phyloP scores from a whole-genome alignment of 192 early-diverging fungal genomes.

The Coemansia sp. region DNA sequence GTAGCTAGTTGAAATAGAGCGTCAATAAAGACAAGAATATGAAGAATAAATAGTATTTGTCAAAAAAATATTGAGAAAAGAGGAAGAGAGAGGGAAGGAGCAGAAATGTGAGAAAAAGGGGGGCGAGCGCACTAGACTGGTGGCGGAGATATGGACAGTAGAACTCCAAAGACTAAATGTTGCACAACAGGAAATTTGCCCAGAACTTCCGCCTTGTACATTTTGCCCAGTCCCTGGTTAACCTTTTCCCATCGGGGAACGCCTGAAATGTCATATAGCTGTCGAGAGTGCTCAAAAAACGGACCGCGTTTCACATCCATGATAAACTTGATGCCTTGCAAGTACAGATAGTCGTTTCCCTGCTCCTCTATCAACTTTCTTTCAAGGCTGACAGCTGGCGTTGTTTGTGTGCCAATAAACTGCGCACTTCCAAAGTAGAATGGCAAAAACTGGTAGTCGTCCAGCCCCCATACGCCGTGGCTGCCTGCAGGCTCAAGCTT shows the following conservation, averaged over 20 bases:
- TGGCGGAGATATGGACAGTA: slow-evolving; percentile 44
- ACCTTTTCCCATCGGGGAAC: slow-evolving; percentile 72
- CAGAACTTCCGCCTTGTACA: slow-evolving; percentile 73
- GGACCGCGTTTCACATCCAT: slow-evolving; percentile 65
- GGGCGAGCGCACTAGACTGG: background rate
- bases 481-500: slow-evolving; percentile 92
- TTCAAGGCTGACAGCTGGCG: slow-evolving; percentile 72
- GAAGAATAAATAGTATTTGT: slow-evolving; percentile 2
- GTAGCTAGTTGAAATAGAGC: too few species aligned
- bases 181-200: slow-evolving; percentile 78
- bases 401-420: slow-evolving; percentile 65
- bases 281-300: slow-evolving; percentile 73
- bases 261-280: slow-evolving; percentile 76
- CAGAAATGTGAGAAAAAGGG: slow-evolving; percentile 3
- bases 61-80: slow-evolving; percentile 1
- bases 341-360: slow-evolving; percentile 79
- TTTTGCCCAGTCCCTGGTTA: slow-evolving; percentile 71
- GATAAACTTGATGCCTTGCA: slow-evolving; percentile 81
- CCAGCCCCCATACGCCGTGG: slow-evolving; percentile 97
- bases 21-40: background rate
- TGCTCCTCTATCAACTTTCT: slow-evolving; percentile 58
- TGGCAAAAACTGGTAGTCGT: slow-evolving; percentile 96
- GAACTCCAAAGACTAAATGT: slow-evolving; percentile 68
- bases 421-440: slow-evolving; percentile 93
- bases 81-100: slow-evolving; percentile 16